phyloP scores from a whole-genome alignment of 164 flowering plant species.

The Vitis riparia region DNA sequence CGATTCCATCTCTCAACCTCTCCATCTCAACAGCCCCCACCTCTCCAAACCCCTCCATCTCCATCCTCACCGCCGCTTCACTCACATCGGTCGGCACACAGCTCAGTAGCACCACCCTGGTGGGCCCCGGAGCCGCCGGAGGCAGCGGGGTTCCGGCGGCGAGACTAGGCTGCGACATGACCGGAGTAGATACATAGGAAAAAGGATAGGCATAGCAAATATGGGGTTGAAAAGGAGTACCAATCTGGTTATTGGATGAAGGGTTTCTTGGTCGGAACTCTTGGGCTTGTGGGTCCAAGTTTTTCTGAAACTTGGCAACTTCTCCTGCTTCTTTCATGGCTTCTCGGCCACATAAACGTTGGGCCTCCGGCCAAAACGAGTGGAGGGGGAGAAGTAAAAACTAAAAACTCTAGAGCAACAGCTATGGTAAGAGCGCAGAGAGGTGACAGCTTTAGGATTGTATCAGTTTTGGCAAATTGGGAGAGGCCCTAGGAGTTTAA shows the following conservation, averaged over 20 bases:
- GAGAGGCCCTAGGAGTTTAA: too few relatives aligned
- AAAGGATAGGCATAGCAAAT: conserved; percentile 34
- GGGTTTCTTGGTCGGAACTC: conserved; percentile 58
- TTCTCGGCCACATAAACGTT: too few relatives aligned
- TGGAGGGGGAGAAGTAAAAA: too few relatives aligned
- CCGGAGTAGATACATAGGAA: conserved; percentile 9
- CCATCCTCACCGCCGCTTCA: conserved; percentile 51
- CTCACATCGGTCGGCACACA: conserved; percentile 53
- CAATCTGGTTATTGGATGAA: conserved; percentile 6
- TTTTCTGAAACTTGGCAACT: conserved; percentile 28
- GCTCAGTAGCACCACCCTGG: conserved; percentile 62
- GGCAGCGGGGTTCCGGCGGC: background rate
- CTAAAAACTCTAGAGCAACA: too few relatives aligned
- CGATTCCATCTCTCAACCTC: conserved; percentile 53
- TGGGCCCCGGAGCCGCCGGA: conserved; percentile 33
- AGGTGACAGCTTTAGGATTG: too few relatives aligned
- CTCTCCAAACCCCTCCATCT: conserved; percentile 74
- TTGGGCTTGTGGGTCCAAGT: conserved; percentile 67
- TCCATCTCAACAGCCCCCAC: conserved; percentile 79
- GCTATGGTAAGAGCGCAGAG: too few relatives aligned
- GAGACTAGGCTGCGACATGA: background rate
- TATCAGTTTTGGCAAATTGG: too few relatives aligned
- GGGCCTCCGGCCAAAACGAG: too few relatives aligned
- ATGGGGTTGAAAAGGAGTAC: conserved; percentile 17
- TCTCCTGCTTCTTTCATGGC: conserved; percentile 34